A percentile compares a stretch with the other conserved stretches of the same genome.
Evolutionary conservation across 2,329 filamentous ascomycete genomes (phyloP).

Genomic region (Tolypocladium guangdongense): DNA sequence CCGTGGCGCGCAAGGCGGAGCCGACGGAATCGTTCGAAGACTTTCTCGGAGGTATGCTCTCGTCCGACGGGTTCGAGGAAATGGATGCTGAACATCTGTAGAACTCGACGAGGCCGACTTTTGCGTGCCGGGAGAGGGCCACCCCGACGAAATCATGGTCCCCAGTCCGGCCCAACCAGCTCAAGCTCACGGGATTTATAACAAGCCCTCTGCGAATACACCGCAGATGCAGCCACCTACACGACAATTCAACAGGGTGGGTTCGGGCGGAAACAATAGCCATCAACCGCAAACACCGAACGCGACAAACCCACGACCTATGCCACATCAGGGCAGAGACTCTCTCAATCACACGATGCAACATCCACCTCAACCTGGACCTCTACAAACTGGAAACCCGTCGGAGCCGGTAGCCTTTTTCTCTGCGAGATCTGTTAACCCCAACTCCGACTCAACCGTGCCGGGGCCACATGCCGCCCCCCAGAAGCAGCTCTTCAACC

Average conservation of each 20-base stretch:
- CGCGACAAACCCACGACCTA: slow-evolving; percentile 12
- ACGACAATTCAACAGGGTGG: slow-evolving; percentile 8
- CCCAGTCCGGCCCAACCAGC: slow-evolving; percentile 14
- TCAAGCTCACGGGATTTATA: slow-evolving; percentile 7
- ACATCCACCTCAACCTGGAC: slow-evolving; percentile 19
- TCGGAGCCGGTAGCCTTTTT: slow-evolving; percentile 51
- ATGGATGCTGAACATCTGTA: slow-evolving; percentile 29
- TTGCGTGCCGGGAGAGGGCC: slow-evolving; percentile 54
- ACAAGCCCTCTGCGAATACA: slow-evolving; percentile 6
- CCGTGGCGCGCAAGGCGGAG: slow-evolving; percentile 16
- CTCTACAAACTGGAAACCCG: slow-evolving; percentile 10
- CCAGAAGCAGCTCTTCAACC: slow-evolving; percentile 56
- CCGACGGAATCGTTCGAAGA: slow-evolving; percentile 39
- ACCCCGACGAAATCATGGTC: slow-evolving; percentile 67
- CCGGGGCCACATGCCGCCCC: slow-evolving; percentile 25
- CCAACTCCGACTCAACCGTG: slow-evolving; percentile 10
- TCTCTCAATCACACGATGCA: slow-evolving; percentile 12
- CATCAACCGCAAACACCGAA: slow-evolving; percentile 23
- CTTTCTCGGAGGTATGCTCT: slow-evolving; percentile 35
- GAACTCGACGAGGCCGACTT: slow-evolving; percentile 73
- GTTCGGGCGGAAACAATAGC: slow-evolving; percentile 7
- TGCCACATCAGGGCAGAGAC: slow-evolving; percentile 6
- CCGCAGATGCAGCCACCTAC: slow-evolving; percentile 11
- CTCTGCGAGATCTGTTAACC: slow-evolving; percentile 51
- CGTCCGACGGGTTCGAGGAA: slow-evolving; percentile 24